Percentiles rank a stretch among this genome's conserved stretches.
Conservation (phyloP, 176 grass and related monocot genomes). For the Echinochloa phyllopogon region DNA sequence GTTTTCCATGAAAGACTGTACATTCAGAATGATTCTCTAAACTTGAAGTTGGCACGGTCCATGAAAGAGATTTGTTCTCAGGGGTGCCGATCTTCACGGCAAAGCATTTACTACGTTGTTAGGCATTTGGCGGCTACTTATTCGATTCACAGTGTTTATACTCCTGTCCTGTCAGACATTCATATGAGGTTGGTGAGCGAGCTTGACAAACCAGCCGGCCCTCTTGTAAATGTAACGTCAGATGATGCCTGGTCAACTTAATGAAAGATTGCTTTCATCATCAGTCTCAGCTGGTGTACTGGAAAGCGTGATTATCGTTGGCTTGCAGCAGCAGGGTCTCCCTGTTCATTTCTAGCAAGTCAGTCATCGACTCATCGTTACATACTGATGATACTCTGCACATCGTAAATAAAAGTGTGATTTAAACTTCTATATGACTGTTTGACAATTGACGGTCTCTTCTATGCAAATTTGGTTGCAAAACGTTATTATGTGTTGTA, state of each 20-base stretch:
- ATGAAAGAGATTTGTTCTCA: not conserved
- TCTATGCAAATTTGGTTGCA: too few relatives aligned
- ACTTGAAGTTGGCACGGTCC: not conserved
- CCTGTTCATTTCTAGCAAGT: not conserved
- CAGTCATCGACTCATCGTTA: not conserved
- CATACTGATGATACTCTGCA: too few relatives aligned
- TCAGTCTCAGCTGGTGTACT: not conserved
- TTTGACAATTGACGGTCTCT: too few relatives aligned
- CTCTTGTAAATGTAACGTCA: not conserved
- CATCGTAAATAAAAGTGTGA: too few relatives aligned
- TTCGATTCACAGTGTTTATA: not conserved
- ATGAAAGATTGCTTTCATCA: conserved; percentile 1
- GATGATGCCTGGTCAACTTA: not conserved
- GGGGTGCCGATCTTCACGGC: not conserved
- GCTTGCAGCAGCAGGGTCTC: not conserved
- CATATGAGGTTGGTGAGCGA: not conserved
- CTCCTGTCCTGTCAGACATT: not conserved
- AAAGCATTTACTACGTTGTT: not conserved
- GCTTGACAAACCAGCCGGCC: not conserved
- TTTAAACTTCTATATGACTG: too few relatives aligned
- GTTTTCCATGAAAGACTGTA: not conserved
- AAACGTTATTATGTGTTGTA: too few relatives aligned
- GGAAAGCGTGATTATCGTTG: not conserved
- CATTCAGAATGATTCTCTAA: too few relatives aligned
- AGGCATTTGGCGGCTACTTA: not conserved